Conservation (phyloP, 495 filamentous ascomycete species). For the Neurospora sp. region DNA sequence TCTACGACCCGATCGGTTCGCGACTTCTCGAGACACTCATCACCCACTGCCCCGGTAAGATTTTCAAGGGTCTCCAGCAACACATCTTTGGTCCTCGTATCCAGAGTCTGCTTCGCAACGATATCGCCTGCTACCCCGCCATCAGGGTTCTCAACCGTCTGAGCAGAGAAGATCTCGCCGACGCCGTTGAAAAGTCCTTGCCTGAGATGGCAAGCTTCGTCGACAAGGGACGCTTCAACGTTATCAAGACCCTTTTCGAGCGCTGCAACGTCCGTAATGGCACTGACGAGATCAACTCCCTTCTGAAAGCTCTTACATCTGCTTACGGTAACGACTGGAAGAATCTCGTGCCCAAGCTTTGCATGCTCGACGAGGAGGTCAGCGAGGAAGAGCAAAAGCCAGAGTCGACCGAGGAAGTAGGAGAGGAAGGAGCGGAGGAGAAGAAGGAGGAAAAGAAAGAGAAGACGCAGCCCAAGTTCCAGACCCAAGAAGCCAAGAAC, state of each 20-base stretch:
- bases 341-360: constrained; percentile 46
- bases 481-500: constrained; percentile 24
- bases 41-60: constrained; percentile 65
- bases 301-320: constrained; percentile 50
- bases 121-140: constrained; percentile 77
- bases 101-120: constrained; percentile 70
- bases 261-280: constrained; percentile 56
- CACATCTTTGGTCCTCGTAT: constrained; percentile 68
- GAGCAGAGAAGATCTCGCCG: constrained; percentile 68
- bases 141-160: constrained; percentile 70
- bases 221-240: constrained; percentile 60
- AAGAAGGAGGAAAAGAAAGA: not conserved
- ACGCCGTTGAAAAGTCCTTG: constrained; percentile 54
- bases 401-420: not conserved
- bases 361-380: constrained; percentile 34
- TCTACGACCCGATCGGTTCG: constrained; percentile 85
- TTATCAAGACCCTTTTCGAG: constrained; percentile 74
- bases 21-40: constrained; percentile 81
- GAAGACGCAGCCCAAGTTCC: constrained; percentile 14
- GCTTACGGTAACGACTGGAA: constrained; percentile 48
- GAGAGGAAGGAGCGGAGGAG: not conserved
- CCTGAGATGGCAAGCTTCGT: constrained; percentile 62
- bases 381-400: constrained; percentile 19
- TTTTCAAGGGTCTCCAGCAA: constrained; percentile 75
- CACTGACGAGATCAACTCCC: constrained; percentile 44